Percentiles rank a stretch among this genome's conserved stretches.
Conservation (phyloP, 2,329 filamentous ascomycete genomes). For the Rhexocercosporidium sp. region DNA sequence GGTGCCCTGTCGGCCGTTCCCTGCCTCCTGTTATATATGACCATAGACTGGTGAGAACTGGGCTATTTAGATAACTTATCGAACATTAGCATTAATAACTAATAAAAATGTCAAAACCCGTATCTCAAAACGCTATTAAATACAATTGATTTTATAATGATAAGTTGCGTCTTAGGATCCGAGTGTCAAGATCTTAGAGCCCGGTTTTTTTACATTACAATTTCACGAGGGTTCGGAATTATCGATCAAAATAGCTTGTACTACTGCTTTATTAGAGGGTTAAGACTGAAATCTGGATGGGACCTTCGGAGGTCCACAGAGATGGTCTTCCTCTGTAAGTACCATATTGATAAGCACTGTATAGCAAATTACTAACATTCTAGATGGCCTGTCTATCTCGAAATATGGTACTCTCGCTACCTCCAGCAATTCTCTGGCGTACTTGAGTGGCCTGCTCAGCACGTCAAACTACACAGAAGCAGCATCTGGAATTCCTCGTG, state of each 20-base stretch:
- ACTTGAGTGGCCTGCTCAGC: background rate
- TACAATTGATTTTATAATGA: too few species aligned
- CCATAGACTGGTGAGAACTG: background rate
- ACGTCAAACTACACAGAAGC: background rate
- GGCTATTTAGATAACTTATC: too few species aligned
- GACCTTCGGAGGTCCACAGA: background rate
- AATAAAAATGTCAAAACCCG: too few species aligned
- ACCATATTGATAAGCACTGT: background rate
- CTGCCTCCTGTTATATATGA: background rate
- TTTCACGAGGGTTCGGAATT: too few species aligned
- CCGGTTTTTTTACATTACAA: too few species aligned
- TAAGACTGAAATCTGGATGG: background rate
- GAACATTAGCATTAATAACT: too few species aligned
- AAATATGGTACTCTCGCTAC: background rate
- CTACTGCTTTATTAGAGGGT: too few species aligned
- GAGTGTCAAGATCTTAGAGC: too few species aligned
- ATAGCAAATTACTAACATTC: background rate
- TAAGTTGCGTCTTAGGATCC: too few species aligned
- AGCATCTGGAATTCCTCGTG: background rate
- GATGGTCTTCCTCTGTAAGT: background rate
- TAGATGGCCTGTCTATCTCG: background rate
- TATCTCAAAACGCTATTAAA: too few species aligned
- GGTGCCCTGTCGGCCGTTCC: conserved; percentile 4
- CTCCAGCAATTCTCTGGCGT: background rate
- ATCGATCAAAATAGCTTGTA: too few species aligned